Base-by-base conservation (phyloP, 1,284 basidiomycete genomes). In the Vanrija humicola region DNA sequence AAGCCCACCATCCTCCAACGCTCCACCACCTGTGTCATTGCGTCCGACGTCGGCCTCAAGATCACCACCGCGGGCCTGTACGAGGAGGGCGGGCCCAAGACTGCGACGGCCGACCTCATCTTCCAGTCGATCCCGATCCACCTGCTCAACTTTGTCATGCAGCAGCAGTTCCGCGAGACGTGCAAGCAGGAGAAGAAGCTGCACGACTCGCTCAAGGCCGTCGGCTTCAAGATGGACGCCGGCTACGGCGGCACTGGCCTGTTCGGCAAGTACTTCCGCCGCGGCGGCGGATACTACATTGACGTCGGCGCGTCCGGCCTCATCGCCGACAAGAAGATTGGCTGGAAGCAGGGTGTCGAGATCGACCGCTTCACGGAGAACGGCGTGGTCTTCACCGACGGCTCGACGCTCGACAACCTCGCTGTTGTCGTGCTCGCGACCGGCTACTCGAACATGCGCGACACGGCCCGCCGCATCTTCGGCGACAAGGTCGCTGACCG, bases 1-100 rank as follows among this genome's bases (percentile, higher is more conserved):
- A 64, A 73, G 5, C 50, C 53, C 3, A 58, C 54, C 23, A 74
- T 79, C 48, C 78, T 81, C 9, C 69, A 73, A 6, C 78, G 86
- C 56, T 78, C 76, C 5, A 81, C 84, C 43, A 57, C 59, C 21
- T 64, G 65, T 57, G 53, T 70, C 25, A 62, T 87, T 12, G 81
- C 78, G 46, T 56, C 62, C 43, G 45, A 62, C 55, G 73, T 81
- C 40, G 71, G 74, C 18, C 64, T 73, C 38, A 80, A 81, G 54
- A 76, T 78, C 48, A 72, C 68, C 21, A 69, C 64, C 50, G 53
- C 65, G 55, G 83, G 77, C 5, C 59, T 82, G 5, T 88, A 84
- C 74, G 78, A 67, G 23, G 82, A 83, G 61, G 82, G 84, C 62
- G 66, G 79, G 18, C 54, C 83, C 21, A 77, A 64, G 47, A 79